Evolutionary conservation across 108 stramenopile genomes (phyloP).

Genomic region (Craspedostauros australis): DNA sequence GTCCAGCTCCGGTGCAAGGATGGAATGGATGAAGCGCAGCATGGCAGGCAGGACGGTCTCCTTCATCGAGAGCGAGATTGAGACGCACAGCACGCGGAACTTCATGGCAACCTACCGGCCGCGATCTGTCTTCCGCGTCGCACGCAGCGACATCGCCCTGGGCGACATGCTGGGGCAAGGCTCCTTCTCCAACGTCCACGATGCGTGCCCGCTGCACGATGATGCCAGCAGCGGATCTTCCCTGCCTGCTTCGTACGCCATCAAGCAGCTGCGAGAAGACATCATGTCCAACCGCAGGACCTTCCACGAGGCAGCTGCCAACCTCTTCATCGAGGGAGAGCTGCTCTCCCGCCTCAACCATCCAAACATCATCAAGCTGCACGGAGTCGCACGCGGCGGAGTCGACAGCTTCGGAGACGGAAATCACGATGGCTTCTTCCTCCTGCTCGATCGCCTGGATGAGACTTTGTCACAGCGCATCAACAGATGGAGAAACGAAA

Average conservation of each 20-base stretch:
- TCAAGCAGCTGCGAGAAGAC: neutral
- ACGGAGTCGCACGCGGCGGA: neutral
- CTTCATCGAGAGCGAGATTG: constrained; percentile 1
- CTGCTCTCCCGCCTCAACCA: constrained; percentile 15
- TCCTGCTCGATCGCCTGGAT: constrained; percentile 42
- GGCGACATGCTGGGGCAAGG: neutral
- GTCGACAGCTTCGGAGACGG: neutral
- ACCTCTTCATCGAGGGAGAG: no score
- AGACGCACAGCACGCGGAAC: neutral
- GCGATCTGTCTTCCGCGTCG: neutral
- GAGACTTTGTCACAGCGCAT: constrained; percentile 33
- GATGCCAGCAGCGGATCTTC: neutral
- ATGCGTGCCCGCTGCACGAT: neutral
- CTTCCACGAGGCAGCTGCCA: neutral
- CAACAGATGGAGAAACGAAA: constrained; percentile 36
- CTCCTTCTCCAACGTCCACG: neutral
- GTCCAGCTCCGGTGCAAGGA: no score
- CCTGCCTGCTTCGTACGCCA: neutral
- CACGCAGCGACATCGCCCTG: neutral
- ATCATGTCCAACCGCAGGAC: neutral
- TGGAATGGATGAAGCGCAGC: constrained; percentile 6
- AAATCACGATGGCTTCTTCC: constrained; percentile 38
- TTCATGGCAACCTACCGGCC: neutral
- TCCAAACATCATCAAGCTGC: constrained; percentile 22
- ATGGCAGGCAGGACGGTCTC: constrained; percentile 8